Evolutionary conservation across 2,329 filamentous ascomycete species (phyloP), one percentile per base, ranked within the genome.

Genomic region (Clonostachys solani): DNA sequence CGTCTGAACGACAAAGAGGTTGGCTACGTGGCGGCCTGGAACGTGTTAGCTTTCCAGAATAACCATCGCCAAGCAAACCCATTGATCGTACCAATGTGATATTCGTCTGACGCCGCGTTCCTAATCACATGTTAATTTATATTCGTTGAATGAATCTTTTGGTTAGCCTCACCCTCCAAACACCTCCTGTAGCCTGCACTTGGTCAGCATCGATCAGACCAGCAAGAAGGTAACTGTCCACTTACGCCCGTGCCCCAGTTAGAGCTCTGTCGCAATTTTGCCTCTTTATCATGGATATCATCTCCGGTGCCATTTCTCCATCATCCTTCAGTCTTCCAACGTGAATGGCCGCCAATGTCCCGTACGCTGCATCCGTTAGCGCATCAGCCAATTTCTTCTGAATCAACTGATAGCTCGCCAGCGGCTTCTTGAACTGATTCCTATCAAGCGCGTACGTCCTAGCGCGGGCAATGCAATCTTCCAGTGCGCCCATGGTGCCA

Each of bases 311-410:
- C 29, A 79, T 81, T 64, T 87, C 86, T 49, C 89, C 89, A 59
- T 86, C 81, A 58, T 95, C 90, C 77, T 95, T 95, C 42, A 95
- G 77, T 53, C 89, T 75, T 47, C 89, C 89, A 19, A 95, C 90
- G 65, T 95, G 91, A 47, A 86, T 80, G 5, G 87, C 85, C n/a
- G 90, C 91, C 45, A 92, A 69, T n/a, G 87, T 85, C 33, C 91
- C 91, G 60, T 86, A 95, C 2, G 89, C 84, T 4, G 86, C 88
- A 66, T 95, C 91, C 1, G 90, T 95, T 2, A 80, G 75, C 3
- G 91, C 91, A 66, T 95, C 90, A 1, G 89, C 84, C 51, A 96
- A 73, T 72, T 96, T 96, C 78, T 94, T 95, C 74, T 96, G 91
- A 44, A 96, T 80, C 9, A 96, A 80, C 71, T 96, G 91, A 62